Base-by-base conservation (phyloP, 495 filamentous ascomycete genomes). In the Talaromyces thailandensis region DNA sequence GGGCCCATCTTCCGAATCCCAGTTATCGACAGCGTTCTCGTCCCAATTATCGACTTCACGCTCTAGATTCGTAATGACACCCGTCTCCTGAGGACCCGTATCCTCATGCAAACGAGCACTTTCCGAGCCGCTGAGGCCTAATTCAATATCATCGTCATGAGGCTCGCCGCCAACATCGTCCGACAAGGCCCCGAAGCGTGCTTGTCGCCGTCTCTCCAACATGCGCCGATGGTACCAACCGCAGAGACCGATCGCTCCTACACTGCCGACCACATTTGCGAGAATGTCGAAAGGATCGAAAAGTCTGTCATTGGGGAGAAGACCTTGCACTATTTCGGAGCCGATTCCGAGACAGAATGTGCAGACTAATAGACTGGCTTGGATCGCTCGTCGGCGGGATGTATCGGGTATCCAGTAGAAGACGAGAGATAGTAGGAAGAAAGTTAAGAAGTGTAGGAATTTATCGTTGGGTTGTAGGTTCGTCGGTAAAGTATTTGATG, bases 371-470 rank as follows among this genome's bases (percentile, higher is more conserved):
- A 98, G 75, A 24, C 93, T 96, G 56, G 96, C 71, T 71, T 98
- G 89, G 16, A 96, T 76, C 23, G 84, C 86, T 62, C 93, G 88
- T 31, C 92, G 84, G 56, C 95, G 89, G 56, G 86, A 86, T 50
- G 93, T 92, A 69, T 99, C 94, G 68, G 96, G 73, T 69, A 96
- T 88, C 93, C 93, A 99, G 85, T 99, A 99, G 83, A 97, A 98
- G 67, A 80, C 77, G 40, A 90, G 65, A 12, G 95, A 93, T 25
- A 99, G 78, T 62, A 89, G 66, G 84, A 97, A 95, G 79, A 99
- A 97, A 64, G 89, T 90, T 56, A 93, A 51, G 68, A 91, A 79
- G 73, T 98, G 95, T 26, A 99, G 85, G 71, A 90, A 78, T 75
- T 97, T 96, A 82, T 96, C 92, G 80, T 93, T 91, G 62, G 79